A percentile compares a stretch with the other conserved stretches of the same genome.
Conservation (phyloP, 2,329 filamentous ascomycete species). For the Pseudocercospora macadamiae region DNA sequence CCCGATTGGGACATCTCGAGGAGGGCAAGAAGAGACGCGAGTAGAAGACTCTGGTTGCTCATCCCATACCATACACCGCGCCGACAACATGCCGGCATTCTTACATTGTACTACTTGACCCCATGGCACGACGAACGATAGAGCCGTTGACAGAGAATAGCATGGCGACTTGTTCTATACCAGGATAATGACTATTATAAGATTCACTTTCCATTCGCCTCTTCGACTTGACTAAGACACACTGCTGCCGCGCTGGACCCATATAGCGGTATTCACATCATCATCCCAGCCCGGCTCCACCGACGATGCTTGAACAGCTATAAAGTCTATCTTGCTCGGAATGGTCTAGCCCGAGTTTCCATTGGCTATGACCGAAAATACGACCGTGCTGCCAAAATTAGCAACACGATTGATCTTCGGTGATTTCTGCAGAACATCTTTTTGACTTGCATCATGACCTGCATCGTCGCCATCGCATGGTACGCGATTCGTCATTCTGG, state of each 20-base stretch:
- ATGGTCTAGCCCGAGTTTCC: not conserved
- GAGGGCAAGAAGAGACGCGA: conserved; percentile 99
- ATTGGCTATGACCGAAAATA: not conserved
- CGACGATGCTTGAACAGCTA: not conserved
- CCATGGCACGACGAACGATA: not conserved
- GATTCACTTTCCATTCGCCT: not conserved
- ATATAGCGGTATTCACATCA: too few relatives aligned
- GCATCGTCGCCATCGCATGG: too few relatives aligned
- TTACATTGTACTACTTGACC: not conserved
- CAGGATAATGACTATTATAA: conserved; percentile 6
- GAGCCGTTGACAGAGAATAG: not conserved
- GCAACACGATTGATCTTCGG: conserved; percentile 5
- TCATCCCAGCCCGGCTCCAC: not conserved
- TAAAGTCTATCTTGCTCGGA: not conserved
- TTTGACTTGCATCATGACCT: not conserved
- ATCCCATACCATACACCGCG: not conserved
- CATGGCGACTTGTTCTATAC: not conserved
- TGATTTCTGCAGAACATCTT: not conserved
- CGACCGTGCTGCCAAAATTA: not conserved
- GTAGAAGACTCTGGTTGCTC: conserved; percentile 43
- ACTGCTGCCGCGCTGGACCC: too few relatives aligned
- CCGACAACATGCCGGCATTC: not conserved
- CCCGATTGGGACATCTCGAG: conserved; percentile 80
- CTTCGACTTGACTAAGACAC: not conserved
- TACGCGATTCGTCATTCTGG: too few relatives aligned